These are phyloP conservation scores for Quercus wislizeni DNA, from an alignment of 306 rosid genomes.

Conservation along the genomic window DNA sequence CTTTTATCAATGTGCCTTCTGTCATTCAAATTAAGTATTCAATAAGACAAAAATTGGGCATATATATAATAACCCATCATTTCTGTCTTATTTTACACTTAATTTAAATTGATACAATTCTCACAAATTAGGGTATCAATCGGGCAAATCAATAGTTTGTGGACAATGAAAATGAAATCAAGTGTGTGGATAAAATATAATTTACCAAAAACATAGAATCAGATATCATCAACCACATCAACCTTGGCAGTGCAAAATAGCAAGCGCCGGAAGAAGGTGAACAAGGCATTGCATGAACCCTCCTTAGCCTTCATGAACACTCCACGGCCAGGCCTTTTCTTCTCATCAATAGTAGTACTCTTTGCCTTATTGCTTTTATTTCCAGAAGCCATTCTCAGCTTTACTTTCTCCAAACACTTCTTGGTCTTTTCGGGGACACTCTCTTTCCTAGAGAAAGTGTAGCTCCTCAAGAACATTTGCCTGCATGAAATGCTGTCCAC, in stretches of 20 bases:
- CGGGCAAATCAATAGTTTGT: too few species aligned
- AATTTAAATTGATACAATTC: too few species aligned
- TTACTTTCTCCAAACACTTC: conserved; percentile 28
- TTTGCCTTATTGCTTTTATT: background rate
- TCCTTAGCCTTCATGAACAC: conserved; percentile 26
- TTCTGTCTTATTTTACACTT: too few species aligned
- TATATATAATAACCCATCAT: too few species aligned
- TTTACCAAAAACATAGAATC: background rate
- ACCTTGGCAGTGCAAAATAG: conserved; percentile 36
- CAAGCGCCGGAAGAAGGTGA: conserved; percentile 30
- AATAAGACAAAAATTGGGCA: too few species aligned
- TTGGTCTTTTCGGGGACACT: conserved; percentile 27
- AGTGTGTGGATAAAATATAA: too few species aligned
- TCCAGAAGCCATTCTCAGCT: conserved; percentile 9
- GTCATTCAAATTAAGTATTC: too few species aligned
- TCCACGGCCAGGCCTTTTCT: conserved; percentile 1
- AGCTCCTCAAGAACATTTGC: conserved; percentile 56
- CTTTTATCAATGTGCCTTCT: too few species aligned
- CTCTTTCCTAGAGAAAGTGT: conserved; percentile 48
- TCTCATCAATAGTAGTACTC: background rate
- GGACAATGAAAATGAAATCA: too few species aligned
- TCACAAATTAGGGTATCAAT: too few species aligned
- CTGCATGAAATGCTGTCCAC: conserved; percentile 43
- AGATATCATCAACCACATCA: conserved; percentile 26
- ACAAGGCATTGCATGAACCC: conserved; percentile 26